A percentile compares a stretch with the other conserved stretches of the same genome.
Conservation (phyloP, 345 rosid genomes). For the Rhodomyrtus tomentosa region DNA sequence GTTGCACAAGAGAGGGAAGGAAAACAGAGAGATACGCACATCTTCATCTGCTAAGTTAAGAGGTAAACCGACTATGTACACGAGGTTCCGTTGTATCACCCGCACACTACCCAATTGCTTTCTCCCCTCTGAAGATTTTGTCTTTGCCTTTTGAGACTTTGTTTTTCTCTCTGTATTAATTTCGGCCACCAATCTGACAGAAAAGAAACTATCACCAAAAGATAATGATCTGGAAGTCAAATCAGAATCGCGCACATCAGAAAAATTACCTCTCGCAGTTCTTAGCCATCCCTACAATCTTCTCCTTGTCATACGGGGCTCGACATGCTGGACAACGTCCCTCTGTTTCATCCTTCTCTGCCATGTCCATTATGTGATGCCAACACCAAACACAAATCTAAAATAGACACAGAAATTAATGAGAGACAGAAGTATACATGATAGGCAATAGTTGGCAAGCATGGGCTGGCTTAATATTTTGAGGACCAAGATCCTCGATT, state of each 20-base stretch:
- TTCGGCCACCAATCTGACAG: constrained; percentile 55
- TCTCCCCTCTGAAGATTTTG: constrained; percentile 57
- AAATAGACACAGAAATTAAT: background rate
- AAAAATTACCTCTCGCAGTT: constrained; percentile 52
- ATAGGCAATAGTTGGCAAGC: background rate
- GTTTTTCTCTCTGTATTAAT: constrained; percentile 41
- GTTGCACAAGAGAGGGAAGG: constrained; percentile 38
- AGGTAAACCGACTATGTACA: constrained; percentile 86
- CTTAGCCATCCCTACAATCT: constrained; percentile 71
- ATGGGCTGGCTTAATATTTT: background rate
- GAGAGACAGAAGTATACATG: background rate
- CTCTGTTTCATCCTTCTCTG: constrained; percentile 78
- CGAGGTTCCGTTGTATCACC: constrained; percentile 79
- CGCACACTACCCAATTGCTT: constrained; percentile 75
- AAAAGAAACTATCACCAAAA: background rate
- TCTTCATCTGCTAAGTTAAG: constrained; percentile 87
- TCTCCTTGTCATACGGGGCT: constrained; percentile 76
- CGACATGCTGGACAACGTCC: constrained; percentile 98
- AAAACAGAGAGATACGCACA: constrained; percentile 18
- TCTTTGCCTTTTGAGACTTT: constrained; percentile 56
- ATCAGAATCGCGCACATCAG: background rate
- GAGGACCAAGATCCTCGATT: background rate
- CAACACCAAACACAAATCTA: constrained; percentile 98
- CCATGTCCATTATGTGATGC: constrained; percentile 95
- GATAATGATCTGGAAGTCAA: background rate